Conservation (phyloP, 2,329 filamentous ascomycete species). For the Microdochium paspali region DNA sequence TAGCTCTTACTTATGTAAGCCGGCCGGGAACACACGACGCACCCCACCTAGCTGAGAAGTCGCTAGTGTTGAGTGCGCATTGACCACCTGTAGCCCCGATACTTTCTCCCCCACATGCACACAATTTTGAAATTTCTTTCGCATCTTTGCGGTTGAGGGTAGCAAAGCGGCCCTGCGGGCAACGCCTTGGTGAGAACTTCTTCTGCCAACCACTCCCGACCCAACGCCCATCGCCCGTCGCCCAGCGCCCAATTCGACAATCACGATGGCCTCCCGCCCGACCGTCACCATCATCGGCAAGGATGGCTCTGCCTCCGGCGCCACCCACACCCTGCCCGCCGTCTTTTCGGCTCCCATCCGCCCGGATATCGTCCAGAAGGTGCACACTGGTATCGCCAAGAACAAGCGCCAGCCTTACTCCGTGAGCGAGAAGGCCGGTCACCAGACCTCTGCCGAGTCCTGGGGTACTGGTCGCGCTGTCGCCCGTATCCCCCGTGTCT, state of each 20-base stretch:
- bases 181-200: neutral
- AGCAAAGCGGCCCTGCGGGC: too few relatives aligned
- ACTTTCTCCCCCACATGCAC: too few relatives aligned
- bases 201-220: neutral
- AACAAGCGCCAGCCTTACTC: conserved; percentile 99
- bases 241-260: conserved; percentile 11
- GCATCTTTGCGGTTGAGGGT: too few relatives aligned
- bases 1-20: too few relatives aligned
- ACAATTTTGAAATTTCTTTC: too few relatives aligned
- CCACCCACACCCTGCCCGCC: conserved; percentile 85
- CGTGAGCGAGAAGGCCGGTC: conserved; percentile 99
- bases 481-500: conserved; percentile 99
- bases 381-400: conserved; percentile 99
- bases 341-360: conserved; percentile 98
- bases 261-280: conserved; percentile 86
- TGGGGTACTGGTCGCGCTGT: conserved; percentile 99
- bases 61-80: too few relatives aligned
- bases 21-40: too few relatives aligned
- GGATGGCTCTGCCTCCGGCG: conserved; percentile 85
- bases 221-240: neutral
- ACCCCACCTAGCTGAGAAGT: too few relatives aligned
- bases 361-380: conserved; percentile 97
- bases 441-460: conserved; percentile 99
- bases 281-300: conserved; percentile 95
- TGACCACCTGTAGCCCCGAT: too few relatives aligned